Conservation (phyloP, 257 asterid species). For the Lithospermum erythrorhizon region DNA sequence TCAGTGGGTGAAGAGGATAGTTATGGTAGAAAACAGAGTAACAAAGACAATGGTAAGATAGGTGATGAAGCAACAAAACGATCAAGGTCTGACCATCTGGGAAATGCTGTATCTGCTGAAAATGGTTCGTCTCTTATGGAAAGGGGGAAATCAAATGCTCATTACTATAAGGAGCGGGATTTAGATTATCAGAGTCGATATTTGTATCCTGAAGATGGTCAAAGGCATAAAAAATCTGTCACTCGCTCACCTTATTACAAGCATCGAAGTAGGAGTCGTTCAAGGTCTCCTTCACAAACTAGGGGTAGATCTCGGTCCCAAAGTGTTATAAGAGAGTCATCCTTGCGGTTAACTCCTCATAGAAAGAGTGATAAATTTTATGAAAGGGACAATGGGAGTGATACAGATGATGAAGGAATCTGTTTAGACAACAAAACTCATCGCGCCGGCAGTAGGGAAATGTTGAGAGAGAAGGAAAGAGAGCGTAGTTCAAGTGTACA, state of each 20-base stretch:
- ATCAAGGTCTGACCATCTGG: conserved; percentile 20
- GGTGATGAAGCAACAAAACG: conserved; percentile 11
- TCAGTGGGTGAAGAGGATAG: conserved; percentile 19
- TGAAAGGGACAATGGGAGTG: conserved; percentile 30
- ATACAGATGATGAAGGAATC: conserved; percentile 42
- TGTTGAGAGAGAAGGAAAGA: conserved; percentile 34
- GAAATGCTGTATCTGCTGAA: conserved; percentile 27
- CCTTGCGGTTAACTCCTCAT: conserved; percentile 15
- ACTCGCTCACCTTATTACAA: conserved; percentile 23
- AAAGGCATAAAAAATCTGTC: conserved; percentile 20
- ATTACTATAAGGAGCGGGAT: conserved; percentile 24
- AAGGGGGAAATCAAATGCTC: conserved; percentile 16
- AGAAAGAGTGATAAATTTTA: conserved; percentile 23
- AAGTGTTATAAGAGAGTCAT: conserved; percentile 43
- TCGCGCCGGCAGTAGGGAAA: conserved; percentile 39
- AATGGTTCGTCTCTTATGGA: conserved; percentile 16
- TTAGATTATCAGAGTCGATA: conserved; percentile 18
- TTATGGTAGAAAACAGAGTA: conserved; percentile 24
- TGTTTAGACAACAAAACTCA: conserved; percentile 20
- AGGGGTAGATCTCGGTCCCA: conserved; percentile 61
- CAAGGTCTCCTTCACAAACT: conserved; percentile 47
- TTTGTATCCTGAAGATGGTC: conserved; percentile 23
- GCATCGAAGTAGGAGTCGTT: conserved; percentile 21
- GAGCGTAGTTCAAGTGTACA: conserved; percentile 42
- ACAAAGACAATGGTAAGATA: conserved; percentile 6